Evolutionary conservation across 371 early-diverging fungal species (phyloP).

Genomic region (Apophysomyces elegans): DNA sequence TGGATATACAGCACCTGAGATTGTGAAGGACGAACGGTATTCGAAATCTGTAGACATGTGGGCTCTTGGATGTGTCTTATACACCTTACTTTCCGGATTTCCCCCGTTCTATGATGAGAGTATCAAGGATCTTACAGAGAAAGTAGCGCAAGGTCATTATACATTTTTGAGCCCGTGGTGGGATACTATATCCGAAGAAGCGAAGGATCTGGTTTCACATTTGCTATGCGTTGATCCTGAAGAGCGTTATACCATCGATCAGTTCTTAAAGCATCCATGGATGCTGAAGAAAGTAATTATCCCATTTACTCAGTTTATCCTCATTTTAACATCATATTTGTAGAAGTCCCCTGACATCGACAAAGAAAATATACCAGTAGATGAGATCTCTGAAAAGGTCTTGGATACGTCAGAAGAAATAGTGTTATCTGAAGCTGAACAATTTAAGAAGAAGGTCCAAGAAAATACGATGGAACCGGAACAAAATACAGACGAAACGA

Average conservation of each 20-base stretch:
- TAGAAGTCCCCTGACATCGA: not conserved
- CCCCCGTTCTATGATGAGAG: constrained; percentile 85
- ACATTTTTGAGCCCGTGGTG: constrained; percentile 78
- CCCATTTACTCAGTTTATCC: not conserved
- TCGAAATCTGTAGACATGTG: constrained; percentile 92
- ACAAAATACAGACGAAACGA: not conserved
- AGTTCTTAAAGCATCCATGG: constrained; percentile 87
- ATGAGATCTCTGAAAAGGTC: not conserved
- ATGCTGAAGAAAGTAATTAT: constrained; percentile 42
- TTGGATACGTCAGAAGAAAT: not conserved
- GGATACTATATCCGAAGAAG: constrained; percentile 69
- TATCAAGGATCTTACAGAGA: constrained; percentile 62
- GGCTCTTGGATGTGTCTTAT: constrained; percentile 93
- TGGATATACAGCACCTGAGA: constrained; percentile 94
- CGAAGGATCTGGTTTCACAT: constrained; percentile 76
- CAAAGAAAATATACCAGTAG: not conserved
- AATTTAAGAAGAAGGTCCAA: constrained; percentile 8
- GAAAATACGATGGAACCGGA: not conserved
- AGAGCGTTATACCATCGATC: constrained; percentile 57
- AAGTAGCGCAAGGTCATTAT: constrained; percentile 69
- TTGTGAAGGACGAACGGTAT: constrained; percentile 81
- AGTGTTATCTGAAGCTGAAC: constrained; percentile 11
- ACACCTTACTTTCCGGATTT: constrained; percentile 87
- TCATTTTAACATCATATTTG: not conserved
- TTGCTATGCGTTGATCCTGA: constrained; percentile 63